Percentiles rank a stretch among this genome's conserved stretches.
Conservation (phyloP, 1,284 basidiomycete species). For the Butyriboletus appendiculatus region DNA sequence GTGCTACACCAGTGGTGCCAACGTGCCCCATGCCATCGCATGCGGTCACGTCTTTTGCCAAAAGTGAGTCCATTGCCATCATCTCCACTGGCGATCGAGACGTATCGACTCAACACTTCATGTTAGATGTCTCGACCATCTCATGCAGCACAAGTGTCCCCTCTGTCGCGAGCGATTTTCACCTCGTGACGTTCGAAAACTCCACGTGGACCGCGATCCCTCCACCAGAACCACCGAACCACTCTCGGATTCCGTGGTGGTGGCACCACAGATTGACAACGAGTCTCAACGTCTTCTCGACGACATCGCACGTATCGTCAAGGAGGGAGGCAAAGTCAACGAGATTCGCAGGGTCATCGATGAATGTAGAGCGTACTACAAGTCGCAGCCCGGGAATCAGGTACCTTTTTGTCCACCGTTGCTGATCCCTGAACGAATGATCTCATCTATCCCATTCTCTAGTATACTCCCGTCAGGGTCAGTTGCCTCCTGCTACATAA, state of each 20-base stretch:
- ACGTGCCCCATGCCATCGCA: slow-evolving; percentile 42
- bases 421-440: slow-evolving; percentile 4
- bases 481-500: slow-evolving; percentile 35
- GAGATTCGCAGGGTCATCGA: slow-evolving; percentile 40
- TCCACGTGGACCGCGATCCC: slow-evolving; percentile 34
- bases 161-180: slow-evolving; percentile 37
- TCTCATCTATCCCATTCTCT: slow-evolving; percentile 1
- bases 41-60: slow-evolving; percentile 50
- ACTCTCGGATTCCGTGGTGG: slow-evolving; percentile 16
- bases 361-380: slow-evolving; percentile 39
- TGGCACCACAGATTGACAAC: slow-evolving; percentile 28
- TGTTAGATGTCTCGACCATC: slow-evolving; percentile 34
- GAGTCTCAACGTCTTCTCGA: slow-evolving; percentile 37
- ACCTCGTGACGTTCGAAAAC: slow-evolving; percentile 32
- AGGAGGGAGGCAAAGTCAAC: slow-evolving; percentile 37
- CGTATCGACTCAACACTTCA: background rate
- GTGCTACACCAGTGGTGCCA: slow-evolving; percentile 37
- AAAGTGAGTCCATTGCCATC: slow-evolving; percentile 26
- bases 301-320: slow-evolving; percentile 40
- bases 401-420: slow-evolving; percentile 22
- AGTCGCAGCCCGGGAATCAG: slow-evolving; percentile 38
- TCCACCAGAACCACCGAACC: slow-evolving; percentile 1
- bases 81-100: background rate
- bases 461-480: slow-evolving; percentile 37
- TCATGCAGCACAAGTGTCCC: slow-evolving; percentile 37